Evolutionary conservation across 192 early-diverging fungal species (phyloP).

Genomic region (Entophlyctis luteolus): DNA sequence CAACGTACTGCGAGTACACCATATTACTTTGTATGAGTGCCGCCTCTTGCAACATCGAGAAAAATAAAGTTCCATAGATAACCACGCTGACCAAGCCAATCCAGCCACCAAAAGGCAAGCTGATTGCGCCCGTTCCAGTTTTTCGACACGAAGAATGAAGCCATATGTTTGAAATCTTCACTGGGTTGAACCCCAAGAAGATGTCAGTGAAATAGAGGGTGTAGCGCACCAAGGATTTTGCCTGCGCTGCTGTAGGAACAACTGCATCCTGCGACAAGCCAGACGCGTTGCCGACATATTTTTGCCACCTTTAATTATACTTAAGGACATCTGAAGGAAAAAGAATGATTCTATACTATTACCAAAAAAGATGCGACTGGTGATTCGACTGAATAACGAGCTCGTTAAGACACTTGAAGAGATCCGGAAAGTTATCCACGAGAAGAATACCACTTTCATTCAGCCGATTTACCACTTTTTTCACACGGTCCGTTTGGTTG

Average conservation of each 20-base stretch:
- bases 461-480: neutral
- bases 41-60: too few species aligned
- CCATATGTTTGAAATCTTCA: constrained; percentile 18
- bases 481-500: neutral
- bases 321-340: too few species aligned
- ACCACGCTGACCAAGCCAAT: too few species aligned
- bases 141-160: neutral
- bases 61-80: too few species aligned
- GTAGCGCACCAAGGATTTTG: neutral
- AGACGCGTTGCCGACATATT: neutral
- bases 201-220: neutral
- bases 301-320: constrained; percentile 12
- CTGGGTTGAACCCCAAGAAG: neutral
- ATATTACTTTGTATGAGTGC: too few species aligned
- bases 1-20: too few species aligned
- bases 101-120: neutral
- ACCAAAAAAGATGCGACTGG: constrained; percentile 9
- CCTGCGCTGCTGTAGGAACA: neutral
- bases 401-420: neutral
- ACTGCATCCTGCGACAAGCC: constrained; percentile 6
- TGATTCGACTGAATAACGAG: neutral
- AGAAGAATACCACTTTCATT: neutral
- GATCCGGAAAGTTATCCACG: neutral
- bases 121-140: constrained; percentile 1
- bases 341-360: neutral